Evolutionary conservation across 371 early-diverging fungal genomes (phyloP).

Genomic region (Mycotypha africana): DNA sequence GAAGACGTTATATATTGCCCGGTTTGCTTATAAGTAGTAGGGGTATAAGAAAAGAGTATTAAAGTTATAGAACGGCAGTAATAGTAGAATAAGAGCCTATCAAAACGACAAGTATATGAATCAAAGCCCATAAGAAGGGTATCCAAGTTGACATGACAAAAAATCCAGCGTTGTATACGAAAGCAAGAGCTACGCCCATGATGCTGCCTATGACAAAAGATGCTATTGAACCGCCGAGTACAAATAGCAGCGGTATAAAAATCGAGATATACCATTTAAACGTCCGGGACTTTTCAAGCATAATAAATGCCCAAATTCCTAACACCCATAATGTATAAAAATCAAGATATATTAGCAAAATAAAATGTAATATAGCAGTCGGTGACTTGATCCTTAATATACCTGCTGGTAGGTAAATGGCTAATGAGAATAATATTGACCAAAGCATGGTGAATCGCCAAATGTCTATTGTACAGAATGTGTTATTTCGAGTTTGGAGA

Average conservation of each 20-base stretch:
- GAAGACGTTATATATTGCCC: too few species aligned
- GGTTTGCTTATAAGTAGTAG: too few species aligned
- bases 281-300: slow-evolving; percentile 46
- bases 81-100: slow-evolving; percentile 61
- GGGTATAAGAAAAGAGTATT: not conserved
- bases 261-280: slow-evolving; percentile 46
- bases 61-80: slow-evolving; percentile 53
- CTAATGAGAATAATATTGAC: slow-evolving; percentile 37
- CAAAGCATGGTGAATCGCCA: slow-evolving; percentile 46
- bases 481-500: too few species aligned
- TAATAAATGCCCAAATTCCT: slow-evolving; percentile 47
- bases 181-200: slow-evolving; percentile 53
- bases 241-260: slow-evolving; percentile 46
- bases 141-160: slow-evolving; percentile 70
- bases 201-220: slow-evolving; percentile 56
- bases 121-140: slow-evolving; percentile 64
- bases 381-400: too few species aligned
- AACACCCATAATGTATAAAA: not conserved
- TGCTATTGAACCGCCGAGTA: slow-evolving; percentile 46
- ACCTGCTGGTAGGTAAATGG: slow-evolving; percentile 46
- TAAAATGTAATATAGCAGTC: too few species aligned
- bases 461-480: slow-evolving; percentile 24
- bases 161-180: slow-evolving; percentile 58
- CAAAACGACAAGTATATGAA: slow-evolving; percentile 56
- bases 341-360: not conserved